A percentile compares a stretch with the other conserved stretches of the same genome.
Evolutionary conservation across 192 early-diverging fungal genomes (phyloP).

Genomic region (Podila clonocystis): DNA sequence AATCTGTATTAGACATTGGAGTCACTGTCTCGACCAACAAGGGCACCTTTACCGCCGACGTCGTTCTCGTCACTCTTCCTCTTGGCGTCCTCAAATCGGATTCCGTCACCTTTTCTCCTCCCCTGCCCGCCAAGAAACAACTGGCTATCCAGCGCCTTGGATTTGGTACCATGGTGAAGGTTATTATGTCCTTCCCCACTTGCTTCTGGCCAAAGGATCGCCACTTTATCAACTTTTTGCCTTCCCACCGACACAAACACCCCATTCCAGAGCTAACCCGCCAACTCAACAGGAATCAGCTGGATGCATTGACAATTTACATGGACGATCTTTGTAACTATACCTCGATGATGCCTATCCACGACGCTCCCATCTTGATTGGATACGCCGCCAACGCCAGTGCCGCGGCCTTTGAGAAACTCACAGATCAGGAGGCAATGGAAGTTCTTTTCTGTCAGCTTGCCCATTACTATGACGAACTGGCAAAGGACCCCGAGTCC

Average conservation of each 20-base stretch:
- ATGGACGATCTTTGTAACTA: conserved; percentile 48
- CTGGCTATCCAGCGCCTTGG: conserved; percentile 50
- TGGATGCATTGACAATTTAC: conserved; percentile 31
- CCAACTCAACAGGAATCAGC: conserved; percentile 43
- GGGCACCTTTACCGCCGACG: conserved; percentile 33
- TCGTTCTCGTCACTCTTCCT: conserved; percentile 55
- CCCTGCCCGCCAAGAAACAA: conserved; percentile 45
- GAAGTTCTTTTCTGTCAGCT: conserved; percentile 45
- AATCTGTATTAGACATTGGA: not conserved
- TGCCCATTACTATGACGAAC: conserved; percentile 31
- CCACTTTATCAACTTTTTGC: conserved; percentile 52
- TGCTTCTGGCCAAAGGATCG: conserved; percentile 49
- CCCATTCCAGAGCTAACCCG: conserved; percentile 29
- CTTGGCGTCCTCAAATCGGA: conserved; percentile 57
- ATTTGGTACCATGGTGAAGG: conserved; percentile 58
- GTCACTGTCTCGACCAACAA: conserved; percentile 48
- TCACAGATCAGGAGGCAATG: conserved; percentile 39
- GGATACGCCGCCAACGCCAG: conserved; percentile 43
- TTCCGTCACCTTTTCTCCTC: conserved; percentile 46
- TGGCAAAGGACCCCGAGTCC: conserved; percentile 15
- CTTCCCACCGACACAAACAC: conserved; percentile 31
- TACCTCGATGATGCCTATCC: conserved; percentile 49
- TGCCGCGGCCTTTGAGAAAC: conserved; percentile 38
- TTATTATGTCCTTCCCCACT: conserved; percentile 34
- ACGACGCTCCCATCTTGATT: conserved; percentile 36